These are phyloP conservation scores for Penicillium sp. DNA, from an alignment of 2,329 filamentous ascomycete genomes.

Conservation along the genomic window DNA sequence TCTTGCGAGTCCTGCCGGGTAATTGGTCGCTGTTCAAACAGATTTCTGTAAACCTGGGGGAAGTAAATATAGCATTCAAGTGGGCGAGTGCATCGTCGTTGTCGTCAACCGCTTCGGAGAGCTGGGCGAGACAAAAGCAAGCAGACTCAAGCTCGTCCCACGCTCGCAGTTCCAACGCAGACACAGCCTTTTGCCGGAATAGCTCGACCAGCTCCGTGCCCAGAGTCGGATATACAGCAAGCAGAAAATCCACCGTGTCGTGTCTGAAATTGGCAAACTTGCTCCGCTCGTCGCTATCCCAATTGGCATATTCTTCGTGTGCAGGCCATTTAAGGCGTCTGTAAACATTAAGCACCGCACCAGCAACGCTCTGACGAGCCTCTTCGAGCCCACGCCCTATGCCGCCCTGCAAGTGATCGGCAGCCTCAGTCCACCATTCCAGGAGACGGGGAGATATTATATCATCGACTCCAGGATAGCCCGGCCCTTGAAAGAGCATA, in stretches of 20 bases:
- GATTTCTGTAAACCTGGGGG: constrained; percentile 30
- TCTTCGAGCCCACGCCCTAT: constrained; percentile 23
- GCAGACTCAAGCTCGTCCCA: constrained; percentile 44
- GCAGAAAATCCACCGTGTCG: constrained; percentile 44
- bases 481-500: constrained; percentile 36
- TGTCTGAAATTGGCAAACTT: constrained; percentile 43
- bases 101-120: constrained; percentile 44
- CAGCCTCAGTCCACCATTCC: constrained; percentile 42
- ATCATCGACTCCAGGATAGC: constrained; percentile 39
- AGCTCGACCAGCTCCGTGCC: constrained; percentile 40
- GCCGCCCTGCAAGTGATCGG: constrained; percentile 34
- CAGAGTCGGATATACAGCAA: constrained; percentile 41
- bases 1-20: constrained; percentile 36
- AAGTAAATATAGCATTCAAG: constrained; percentile 39
- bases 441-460: constrained; percentile 32
- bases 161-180: constrained; percentile 29
- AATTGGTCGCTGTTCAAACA: constrained; percentile 27
- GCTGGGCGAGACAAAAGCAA: constrained; percentile 41
- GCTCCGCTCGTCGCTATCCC: constrained; percentile 41
- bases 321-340: constrained; percentile 40
- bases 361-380: constrained; percentile 37
- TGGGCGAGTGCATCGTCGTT: constrained; percentile 39
- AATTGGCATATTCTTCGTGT: constrained; percentile 30
- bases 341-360: constrained; percentile 39
- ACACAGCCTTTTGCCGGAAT: constrained; percentile 35